Conservation (phyloP, 2,329 filamentous ascomycete species). For the Hypomyces rosellus region DNA sequence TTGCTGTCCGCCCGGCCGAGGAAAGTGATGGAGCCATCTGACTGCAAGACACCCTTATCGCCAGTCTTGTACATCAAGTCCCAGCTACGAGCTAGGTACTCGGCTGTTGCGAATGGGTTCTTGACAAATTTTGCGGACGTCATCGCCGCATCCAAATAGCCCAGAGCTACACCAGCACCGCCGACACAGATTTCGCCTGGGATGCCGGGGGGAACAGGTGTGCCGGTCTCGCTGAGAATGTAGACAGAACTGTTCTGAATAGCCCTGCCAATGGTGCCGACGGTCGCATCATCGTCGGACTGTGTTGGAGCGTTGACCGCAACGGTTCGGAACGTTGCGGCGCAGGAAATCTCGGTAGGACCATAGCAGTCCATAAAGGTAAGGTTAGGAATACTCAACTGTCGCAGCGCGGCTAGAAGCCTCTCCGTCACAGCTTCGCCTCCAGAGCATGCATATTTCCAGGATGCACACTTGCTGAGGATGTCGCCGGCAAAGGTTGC, state of each 20-base stretch:
- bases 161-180: slow-evolving; percentile 34
- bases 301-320: slow-evolving; percentile 5
- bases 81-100: slow-evolving; percentile 1
- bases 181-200: slow-evolving; percentile 18
- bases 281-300: no score
- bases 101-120: slow-evolving; percentile 16
- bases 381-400: slow-evolving; percentile 2
- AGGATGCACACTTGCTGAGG: neutral
- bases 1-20: slow-evolving; percentile 30
- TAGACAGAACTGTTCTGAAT: slow-evolving; percentile 32
- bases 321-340: neutral
- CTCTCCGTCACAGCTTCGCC: neutral
- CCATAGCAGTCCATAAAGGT: slow-evolving; percentile 23
- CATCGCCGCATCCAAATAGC: slow-evolving; percentile 29
- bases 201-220: slow-evolving; percentile 11
- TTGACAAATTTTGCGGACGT: slow-evolving; percentile 4
- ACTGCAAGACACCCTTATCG: slow-evolving; percentile 30
- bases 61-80: slow-evolving; percentile 32
- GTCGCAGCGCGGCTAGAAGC: slow-evolving; percentile 8
- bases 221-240: slow-evolving; percentile 30
- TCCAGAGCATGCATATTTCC: neutral
- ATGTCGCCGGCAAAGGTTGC: neutral
- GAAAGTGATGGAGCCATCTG: slow-evolving; percentile 28
- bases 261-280: slow-evolving; percentile 18
- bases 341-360: slow-evolving; percentile 22